Evolutionary conservation across 768 basidiomycete genomes (phyloP).

Genomic region (Leucogyrophana mollusca): DNA sequence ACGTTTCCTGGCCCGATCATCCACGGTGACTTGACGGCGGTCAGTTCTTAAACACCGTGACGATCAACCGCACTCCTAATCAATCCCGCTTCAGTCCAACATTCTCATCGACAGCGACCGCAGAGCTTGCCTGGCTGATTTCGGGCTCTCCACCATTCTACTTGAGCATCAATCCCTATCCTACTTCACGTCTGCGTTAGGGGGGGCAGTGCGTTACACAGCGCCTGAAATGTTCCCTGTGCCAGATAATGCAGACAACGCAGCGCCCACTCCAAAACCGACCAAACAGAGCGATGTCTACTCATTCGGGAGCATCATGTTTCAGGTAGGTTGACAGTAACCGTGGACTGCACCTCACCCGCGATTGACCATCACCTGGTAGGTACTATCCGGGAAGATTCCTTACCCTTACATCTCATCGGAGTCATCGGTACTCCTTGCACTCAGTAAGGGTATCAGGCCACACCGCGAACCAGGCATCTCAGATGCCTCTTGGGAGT

Average conservation of each 20-base stretch:
- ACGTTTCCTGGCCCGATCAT: neutral
- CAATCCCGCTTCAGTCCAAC: constrained; percentile 31
- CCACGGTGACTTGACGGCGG: constrained; percentile 20
- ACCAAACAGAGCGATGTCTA: constrained; percentile 38
- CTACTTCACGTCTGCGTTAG: constrained; percentile 23
- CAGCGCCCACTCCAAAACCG: constrained; percentile 1
- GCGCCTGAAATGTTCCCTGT: constrained; percentile 34
- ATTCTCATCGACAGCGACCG: constrained; percentile 39
- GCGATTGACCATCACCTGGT: neutral
- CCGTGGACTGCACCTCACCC: too few species aligned
- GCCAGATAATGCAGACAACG: constrained; percentile 21
- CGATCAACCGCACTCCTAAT: neutral
- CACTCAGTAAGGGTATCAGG: too few species aligned
- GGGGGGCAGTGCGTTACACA: constrained; percentile 42
- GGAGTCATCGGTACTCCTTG: too few species aligned
- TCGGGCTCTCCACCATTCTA: constrained; percentile 41
- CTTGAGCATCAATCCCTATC: constrained; percentile 29
- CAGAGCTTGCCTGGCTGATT: constrained; percentile 39
- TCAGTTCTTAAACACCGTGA: neutral
- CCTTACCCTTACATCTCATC: neutral
- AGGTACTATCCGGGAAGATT: constrained; percentile 1
- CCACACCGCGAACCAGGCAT: too few species aligned
- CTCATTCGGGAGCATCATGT: constrained; percentile 30
- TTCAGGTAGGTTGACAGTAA: neutral
- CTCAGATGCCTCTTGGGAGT: too few species aligned